phyloP scores from a whole-genome alignment of 2,329 filamentous ascomycete genomes.

The Fusarium haematococcum region DNA sequence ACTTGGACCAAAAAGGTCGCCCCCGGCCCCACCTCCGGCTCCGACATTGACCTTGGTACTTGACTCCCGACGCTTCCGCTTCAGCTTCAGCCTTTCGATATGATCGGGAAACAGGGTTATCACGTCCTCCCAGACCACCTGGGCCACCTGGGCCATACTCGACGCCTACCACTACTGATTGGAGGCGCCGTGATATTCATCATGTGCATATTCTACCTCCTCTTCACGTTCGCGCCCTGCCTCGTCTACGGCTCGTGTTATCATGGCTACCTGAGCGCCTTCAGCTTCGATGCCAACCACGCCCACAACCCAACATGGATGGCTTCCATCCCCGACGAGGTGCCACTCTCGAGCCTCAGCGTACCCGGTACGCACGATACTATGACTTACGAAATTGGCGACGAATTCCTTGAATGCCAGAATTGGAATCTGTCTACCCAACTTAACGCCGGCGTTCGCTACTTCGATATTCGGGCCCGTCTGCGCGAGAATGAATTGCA shows the following conservation, averaged over 20 bases:
- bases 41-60: slow-evolving; percentile 10
- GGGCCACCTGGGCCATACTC: slow-evolving; percentile 21
- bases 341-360: slow-evolving; percentile 57
- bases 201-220: slow-evolving; percentile 43
- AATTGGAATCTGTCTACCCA: slow-evolving; percentile 59
- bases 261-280: slow-evolving; percentile 46
- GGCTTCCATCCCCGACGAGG: slow-evolving; percentile 55
- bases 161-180: slow-evolving; percentile 36
- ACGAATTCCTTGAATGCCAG: slow-evolving; percentile 58
- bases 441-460: slow-evolving; percentile 60
- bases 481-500: slow-evolving; percentile 56
- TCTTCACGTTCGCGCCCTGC: slow-evolving; percentile 45
- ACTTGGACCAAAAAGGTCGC: slow-evolving; percentile 35
- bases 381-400: slow-evolving; percentile 58
- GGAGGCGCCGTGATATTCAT: slow-evolving; percentile 39
- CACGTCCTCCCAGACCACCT: slow-evolving; percentile 28
- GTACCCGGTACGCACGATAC: slow-evolving; percentile 67
- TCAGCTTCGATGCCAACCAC: slow-evolving; percentile 57
- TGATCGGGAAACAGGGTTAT: slow-evolving; percentile 34
- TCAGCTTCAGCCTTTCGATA: slow-evolving; percentile 18
- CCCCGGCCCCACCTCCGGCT: slow-evolving; percentile 29
- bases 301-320: slow-evolving; percentile 56
- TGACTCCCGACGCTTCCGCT: background rate
- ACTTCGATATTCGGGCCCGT: slow-evolving; percentile 62
- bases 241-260: slow-evolving; percentile 45